Evolutionary conservation across 768 basidiomycete species (phyloP).

Genomic region (Tulasnella sp.): DNA sequence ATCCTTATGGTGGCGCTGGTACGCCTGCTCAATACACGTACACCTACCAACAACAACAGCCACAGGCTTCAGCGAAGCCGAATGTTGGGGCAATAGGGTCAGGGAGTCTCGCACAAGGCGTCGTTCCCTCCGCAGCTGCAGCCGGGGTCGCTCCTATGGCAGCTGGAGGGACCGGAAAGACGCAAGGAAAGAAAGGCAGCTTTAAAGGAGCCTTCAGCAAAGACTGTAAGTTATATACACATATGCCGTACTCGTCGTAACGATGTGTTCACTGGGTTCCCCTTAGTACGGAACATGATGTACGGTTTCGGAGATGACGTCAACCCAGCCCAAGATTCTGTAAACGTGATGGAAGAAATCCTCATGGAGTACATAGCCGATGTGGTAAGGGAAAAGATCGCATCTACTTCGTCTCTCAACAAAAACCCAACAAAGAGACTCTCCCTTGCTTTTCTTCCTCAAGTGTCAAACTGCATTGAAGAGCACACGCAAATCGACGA

Average conservation of each 20-base stretch:
- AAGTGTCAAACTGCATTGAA: constrained; percentile 14
- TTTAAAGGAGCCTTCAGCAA: constrained; percentile 15
- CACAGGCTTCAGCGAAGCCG: not conserved
- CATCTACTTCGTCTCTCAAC: no score
- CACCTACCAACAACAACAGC: not conserved
- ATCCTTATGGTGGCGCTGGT: not conserved
- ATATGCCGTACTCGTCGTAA: not conserved
- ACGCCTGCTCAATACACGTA: not conserved
- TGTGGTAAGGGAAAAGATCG: constrained; percentile 60
- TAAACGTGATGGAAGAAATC: constrained; percentile 89
- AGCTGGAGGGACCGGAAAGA: not conserved
- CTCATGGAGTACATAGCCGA: constrained; percentile 84
- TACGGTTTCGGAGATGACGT: constrained; percentile 91
- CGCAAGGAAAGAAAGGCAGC: not conserved
- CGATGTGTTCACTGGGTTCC: not conserved
- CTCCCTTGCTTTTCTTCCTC: no score
- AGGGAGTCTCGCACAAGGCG: not conserved
- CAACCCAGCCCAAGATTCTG: constrained; percentile 76
- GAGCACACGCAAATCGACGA: constrained; percentile 7
- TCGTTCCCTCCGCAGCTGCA: not conserved
- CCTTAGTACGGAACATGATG: constrained; percentile 70
- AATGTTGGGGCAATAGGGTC: not conserved
- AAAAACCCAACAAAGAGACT: no score
- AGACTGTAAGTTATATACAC: constrained; percentile 8
- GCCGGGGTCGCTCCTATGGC: not conserved